Conservation (phyloP, 2,329 filamentous ascomycete species). For the Fusarium sp. region DNA sequence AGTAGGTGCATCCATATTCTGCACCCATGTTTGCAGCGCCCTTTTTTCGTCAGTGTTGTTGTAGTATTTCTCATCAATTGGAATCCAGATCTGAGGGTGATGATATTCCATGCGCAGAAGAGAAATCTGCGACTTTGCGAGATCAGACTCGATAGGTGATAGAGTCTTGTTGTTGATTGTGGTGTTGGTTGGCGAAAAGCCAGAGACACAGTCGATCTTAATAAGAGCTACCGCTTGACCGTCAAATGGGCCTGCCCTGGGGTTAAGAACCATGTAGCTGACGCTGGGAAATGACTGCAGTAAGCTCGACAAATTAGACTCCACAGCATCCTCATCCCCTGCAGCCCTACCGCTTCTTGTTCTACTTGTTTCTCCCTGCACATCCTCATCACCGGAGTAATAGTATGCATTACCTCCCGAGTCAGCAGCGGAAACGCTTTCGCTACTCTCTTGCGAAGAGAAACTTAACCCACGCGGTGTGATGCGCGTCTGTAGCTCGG, state of each 20-base stretch:
- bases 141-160: conserved; percentile 54
- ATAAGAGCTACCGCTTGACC: conserved; percentile 62
- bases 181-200: not conserved
- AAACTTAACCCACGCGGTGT: conserved; percentile 14
- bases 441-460: not conserved
- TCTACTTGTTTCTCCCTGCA: not conserved
- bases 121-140: conserved; percentile 57
- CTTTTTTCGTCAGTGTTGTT: conserved; percentile 54
- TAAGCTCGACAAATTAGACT: conserved; percentile 52
- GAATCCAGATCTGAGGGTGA: conserved; percentile 60
- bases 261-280: conserved; percentile 56
- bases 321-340: conserved; percentile 20
- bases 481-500: conserved; percentile 59
- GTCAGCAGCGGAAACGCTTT: not conserved
- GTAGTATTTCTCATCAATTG: conserved; percentile 56
- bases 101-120: conserved; percentile 56
- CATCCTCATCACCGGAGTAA: conserved; percentile 8
- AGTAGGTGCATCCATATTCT: conserved; percentile 63
- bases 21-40: conserved; percentile 64
- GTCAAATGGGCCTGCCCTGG: conserved; percentile 64
- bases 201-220: conserved; percentile 48
- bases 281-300: conserved; percentile 57
- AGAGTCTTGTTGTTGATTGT: conserved; percentile 43
- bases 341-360: conserved; percentile 19
- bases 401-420: conserved; percentile 24